Evolutionary conservation across 139 green algal genomes (phyloP), one percentile per base, ranked within the genome.

Genomic region (Gonium pectorale): DNA sequence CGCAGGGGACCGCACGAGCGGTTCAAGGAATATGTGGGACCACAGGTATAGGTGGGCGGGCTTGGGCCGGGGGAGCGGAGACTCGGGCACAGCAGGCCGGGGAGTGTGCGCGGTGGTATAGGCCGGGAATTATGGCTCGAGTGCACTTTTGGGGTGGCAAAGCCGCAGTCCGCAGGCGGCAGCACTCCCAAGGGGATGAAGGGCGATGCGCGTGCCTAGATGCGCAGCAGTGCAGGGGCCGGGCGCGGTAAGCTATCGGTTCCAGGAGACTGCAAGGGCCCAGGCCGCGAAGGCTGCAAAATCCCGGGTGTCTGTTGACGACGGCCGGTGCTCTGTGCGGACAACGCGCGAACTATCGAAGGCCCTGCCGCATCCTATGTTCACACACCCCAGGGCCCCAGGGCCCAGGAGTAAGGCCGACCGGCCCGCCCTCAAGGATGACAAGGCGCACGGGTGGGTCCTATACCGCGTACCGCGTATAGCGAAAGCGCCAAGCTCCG

Each of bases 401-500:
- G 13, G 49, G 49, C 49, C 13, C 17, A 13, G 49, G 13, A 56
- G 49, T 17, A n/a, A n/a, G n/a, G n/a, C n/a, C n/a, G n/a, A n/a
- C n/a, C n/a, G n/a, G 49, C 49, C 49, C 49, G 13, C 17, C 49
- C 13, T 56, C 49, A 56, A 56, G 49, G 13, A 56, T 56, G 49
- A 17, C 13, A 56, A 26, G 13, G 49, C 49, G 17, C 13, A 56
- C 17, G 49, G 13, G 17, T 17, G 13, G 13, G 17, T 56, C 13
- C 17, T 13, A 17, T 56, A 26, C 13, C 17, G 35, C 68, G 40
- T 46, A 90, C 90, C 96, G 71, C 90, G 86, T 83, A 99, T 99
- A 15, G 94, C 96, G 2, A 93, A 33, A 4, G 81, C 66, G 0
- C 96, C 96, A 9, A 99, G 89, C n/a, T 96, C 82, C 17, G 92